Base-by-base conservation (phyloP, 2,329 filamentous ascomycete species). In the Epicoccum sorghinum region DNA sequence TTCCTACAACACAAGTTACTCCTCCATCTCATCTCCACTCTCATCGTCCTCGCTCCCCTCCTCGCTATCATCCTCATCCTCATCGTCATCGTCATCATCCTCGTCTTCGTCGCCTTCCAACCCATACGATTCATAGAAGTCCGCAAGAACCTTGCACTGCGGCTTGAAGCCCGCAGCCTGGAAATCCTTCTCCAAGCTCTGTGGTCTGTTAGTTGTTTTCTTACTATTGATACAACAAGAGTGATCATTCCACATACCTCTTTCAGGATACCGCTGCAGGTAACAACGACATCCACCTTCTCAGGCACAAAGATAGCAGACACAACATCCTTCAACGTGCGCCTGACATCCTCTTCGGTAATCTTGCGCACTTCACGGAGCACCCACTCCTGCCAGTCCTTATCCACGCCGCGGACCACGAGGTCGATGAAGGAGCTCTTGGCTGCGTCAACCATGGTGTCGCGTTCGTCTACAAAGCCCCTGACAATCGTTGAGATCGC, bases 81-180 rank as follows among this genome's bases (percentile, higher is more conserved):
- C 82, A 0, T 85, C 82, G 0, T 87, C 86, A 0, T 83, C 82
- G 0, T 84, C 83, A 0, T 82, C 80, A 0, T 84, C 84, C 2
- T 85, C 86, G 4, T 85, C 84, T 0, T 82, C 86, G 2, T 79
- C 80, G 2, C 81, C 82, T 71, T 89, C 83, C 41, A 97, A 77
- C 0, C 93, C 93, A 71, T 98, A 98, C 67, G 92, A 90, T 60
- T 97, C 91, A 73, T 96, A 86, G 74, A 96, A 98, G 66, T 89
- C 83, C 37, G 87, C 86, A 44, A 98, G 80, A 25, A 88, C 81
- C 69, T 88, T 87, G 35, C 90, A 82, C 69, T 90, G 83, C 0
- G 89, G 88, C 72, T 87, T 88, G 79, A 96, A 99, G 0, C 92
- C 92, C 52, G 86, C 87, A 1, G 79, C 80, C 62, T 86, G 82